A percentile compares a stretch with the other conserved stretches of the same genome.
Evolutionary conservation across 2,329 filamentous ascomycete genomes (phyloP).

Genomic region (Pyricularia grisea): DNA sequence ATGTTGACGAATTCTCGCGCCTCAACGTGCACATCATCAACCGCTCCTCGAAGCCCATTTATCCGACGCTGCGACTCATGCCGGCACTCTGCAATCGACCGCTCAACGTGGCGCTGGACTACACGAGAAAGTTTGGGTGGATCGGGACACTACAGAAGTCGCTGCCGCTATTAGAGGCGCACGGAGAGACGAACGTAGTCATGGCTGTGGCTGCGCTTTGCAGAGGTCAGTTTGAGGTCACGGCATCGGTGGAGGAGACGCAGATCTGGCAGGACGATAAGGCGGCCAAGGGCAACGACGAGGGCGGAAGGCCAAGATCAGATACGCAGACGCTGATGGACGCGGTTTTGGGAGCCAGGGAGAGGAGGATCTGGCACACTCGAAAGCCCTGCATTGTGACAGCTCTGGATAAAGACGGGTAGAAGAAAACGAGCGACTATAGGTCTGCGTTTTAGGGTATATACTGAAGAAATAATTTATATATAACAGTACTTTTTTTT

Average conservation of each 20-base stretch:
- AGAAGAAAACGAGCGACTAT: background rate
- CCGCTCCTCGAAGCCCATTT: constrained; percentile 56
- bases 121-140: constrained; percentile 74
- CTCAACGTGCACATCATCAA: constrained; percentile 68
- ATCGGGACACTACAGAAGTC: constrained; percentile 74
- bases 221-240: constrained; percentile 73
- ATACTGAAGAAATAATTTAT: background rate
- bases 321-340: constrained; percentile 51
- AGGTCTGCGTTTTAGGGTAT: background rate
- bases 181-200: constrained; percentile 47
- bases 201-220: constrained; percentile 69
- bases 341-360: constrained; percentile 45
- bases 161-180: constrained; percentile 54
- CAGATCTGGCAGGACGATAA: constrained; percentile 33
- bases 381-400: constrained; percentile 45
- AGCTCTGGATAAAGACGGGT: constrained; percentile 33
- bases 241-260: constrained; percentile 73
- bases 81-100: constrained; percentile 68
- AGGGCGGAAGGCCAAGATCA: constrained; percentile 25
- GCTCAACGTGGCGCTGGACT: constrained; percentile 64
- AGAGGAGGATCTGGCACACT: constrained; percentile 57
- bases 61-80: constrained; percentile 65
- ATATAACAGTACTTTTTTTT: background rate
- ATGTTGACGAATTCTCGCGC: constrained; percentile 56
- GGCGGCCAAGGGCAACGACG: constrained; percentile 11